phyloP scores from a whole-genome alignment of 176 grass and related monocot genomes.

The Oryza glaberrima region DNA sequence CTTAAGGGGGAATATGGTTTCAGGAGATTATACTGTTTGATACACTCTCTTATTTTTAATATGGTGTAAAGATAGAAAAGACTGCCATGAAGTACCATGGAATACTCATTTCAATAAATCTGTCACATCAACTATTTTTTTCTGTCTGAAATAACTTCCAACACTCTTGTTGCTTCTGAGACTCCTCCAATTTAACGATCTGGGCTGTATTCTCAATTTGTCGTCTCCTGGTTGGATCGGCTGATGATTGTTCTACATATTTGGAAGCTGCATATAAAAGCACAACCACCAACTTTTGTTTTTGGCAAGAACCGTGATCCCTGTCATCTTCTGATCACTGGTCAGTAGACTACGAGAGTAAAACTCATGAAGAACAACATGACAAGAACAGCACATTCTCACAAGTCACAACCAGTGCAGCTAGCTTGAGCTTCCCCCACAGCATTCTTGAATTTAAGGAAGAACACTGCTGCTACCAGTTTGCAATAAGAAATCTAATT shows the following conservation, averaged over 20 bases:
- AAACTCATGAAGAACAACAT: conserved; percentile 24
- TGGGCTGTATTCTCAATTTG: conserved; percentile 19
- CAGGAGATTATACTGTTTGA: neutral
- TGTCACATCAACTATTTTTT: conserved; percentile 7
- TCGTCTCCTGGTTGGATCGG: conserved; percentile 42
- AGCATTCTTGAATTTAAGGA: neutral
- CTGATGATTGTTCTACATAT: conserved; percentile 8
- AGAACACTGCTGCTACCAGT: neutral
- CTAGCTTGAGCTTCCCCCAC: neutral
- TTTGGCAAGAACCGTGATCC: conserved; percentile 24
- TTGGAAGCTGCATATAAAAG: conserved; percentile 27
- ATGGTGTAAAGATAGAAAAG: no score
- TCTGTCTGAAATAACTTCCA: conserved; percentile 18
- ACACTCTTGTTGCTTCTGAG: conserved; percentile 22
- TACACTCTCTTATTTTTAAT: no score
- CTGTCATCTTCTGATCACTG: neutral
- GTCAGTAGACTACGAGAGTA: neutral
- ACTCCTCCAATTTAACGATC: conserved; percentile 13
- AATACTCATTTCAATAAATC: neutral
- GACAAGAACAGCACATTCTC: neutral
- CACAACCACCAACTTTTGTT: conserved; percentile 1
- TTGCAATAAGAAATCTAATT: neutral
- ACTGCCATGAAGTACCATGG: no score
- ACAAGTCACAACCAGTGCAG: neutral
- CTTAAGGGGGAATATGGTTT: no score